Percentiles rank a stretch among this genome's conserved stretches.
phyloP scores from a whole-genome alignment of 331 rosid species.

The Malus hybrid region DNA sequence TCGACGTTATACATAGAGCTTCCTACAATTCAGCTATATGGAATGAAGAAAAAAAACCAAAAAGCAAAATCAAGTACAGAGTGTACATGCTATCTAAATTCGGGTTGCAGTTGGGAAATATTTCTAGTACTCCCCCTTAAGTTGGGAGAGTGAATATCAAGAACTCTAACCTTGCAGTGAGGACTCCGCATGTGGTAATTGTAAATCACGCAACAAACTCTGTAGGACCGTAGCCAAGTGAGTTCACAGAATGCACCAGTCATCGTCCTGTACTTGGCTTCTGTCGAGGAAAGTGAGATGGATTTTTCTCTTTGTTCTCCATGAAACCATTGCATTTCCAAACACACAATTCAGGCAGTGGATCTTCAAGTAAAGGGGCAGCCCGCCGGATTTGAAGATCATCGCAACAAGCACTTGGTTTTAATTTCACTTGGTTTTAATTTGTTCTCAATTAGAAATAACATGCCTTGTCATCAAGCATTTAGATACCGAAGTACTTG shows the following conservation, averaged over 20 bases:
- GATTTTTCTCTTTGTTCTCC: neutral
- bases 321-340: neutral
- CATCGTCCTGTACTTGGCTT: neutral
- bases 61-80: too few relatives aligned
- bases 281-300: neutral
- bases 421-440: neutral
- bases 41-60: too few relatives aligned
- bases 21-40: too few relatives aligned
- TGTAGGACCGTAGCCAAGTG: neutral
- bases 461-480: neutral
- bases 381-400: neutral
- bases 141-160: neutral
- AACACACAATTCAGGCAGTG: neutral
- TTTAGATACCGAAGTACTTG: neutral
- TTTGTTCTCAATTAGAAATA: neutral
- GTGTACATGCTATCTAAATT: too few relatives aligned
- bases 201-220: neutral
- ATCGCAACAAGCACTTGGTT: neutral
- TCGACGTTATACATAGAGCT: too few relatives aligned
- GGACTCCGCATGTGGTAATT: neutral
- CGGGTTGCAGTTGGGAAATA: too few relatives aligned
- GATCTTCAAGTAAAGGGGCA: neutral
- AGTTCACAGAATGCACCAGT: neutral
- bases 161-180: neutral
- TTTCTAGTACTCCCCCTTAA: neutral